These are phyloP conservation scores for Cinnamomum chago DNA, from an alignment of 164 flowering plant species.

Conservation along the genomic window DNA sequence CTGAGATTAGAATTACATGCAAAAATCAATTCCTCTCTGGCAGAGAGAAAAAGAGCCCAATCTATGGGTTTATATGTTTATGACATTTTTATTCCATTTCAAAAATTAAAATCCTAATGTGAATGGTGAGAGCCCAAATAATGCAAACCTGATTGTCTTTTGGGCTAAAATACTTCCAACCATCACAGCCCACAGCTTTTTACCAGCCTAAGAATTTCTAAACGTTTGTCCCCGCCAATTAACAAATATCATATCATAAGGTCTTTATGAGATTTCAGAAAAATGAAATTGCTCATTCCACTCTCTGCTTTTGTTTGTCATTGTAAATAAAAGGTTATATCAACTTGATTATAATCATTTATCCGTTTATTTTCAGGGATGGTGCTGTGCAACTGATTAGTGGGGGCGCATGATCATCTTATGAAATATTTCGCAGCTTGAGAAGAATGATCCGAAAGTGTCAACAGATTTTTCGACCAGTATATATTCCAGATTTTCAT, in stretches of 20 bases:
- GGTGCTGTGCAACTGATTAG: background rate
- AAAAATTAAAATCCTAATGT: background rate
- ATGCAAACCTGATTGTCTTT: background rate
- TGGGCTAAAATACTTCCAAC: background rate
- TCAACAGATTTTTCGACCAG: background rate
- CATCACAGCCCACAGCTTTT: no score
- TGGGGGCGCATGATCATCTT: background rate
- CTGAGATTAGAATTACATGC: no score
- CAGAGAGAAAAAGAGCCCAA: background rate
- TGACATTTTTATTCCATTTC: background rate
- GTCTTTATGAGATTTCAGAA: background rate
- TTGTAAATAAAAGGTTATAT: background rate
- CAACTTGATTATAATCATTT: background rate
- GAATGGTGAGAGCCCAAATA: background rate
- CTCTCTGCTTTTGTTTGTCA: background rate
- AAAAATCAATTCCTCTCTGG: no score
- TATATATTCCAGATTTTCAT: background rate
- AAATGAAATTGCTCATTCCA: background rate
- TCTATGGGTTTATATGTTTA: background rate
- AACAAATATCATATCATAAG: background rate
- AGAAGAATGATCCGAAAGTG: background rate
- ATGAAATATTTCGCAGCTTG: background rate
- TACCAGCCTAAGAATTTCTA: no score
- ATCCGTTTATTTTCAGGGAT: constrained; percentile 15
- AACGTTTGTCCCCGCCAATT: background rate